These are phyloP conservation scores for Lycium ferocissimum DNA, from an alignment of 257 asterid species.

Conservation along the genomic window DNA sequence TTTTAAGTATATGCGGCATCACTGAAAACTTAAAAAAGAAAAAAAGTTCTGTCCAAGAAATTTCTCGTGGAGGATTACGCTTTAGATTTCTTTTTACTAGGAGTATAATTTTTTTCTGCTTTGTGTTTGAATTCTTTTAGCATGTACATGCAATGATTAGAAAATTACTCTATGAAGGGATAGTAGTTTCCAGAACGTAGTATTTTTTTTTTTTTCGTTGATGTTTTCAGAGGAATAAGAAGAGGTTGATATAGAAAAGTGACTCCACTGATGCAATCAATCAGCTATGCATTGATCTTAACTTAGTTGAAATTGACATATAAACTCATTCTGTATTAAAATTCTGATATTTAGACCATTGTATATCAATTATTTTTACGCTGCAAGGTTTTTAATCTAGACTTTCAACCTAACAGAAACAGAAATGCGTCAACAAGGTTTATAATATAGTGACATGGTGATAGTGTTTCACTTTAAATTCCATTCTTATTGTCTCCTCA, in stretches of 20 bases:
- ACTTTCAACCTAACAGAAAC: background rate
- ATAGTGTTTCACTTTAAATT: background rate
- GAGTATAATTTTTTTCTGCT: background rate
- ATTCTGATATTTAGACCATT: no score
- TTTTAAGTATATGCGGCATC: background rate
- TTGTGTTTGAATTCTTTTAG: background rate
- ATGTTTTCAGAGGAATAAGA: background rate
- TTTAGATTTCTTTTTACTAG: background rate
- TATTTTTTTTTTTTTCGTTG: no score
- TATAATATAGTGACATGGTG: background rate
- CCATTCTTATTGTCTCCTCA: background rate
- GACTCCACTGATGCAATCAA: background rate
- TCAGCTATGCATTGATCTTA: no score
- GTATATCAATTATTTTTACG: background rate
- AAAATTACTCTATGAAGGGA: background rate
- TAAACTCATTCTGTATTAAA: no score
- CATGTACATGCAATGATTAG: background rate
- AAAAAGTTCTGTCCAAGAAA: background rate
- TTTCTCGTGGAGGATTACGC: background rate
- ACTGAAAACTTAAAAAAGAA: background rate
- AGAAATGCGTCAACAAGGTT: slow-evolving; percentile 5
- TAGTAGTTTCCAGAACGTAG: background rate
- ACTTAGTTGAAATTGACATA: background rate
- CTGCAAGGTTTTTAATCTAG: background rate
- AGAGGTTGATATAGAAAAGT: background rate